Percentiles rank a stretch among this genome's conserved stretches.
These are phyloP conservation scores for Trichoderma simmonsii DNA, from an alignment of 2,329 filamentous ascomycete species.

Conservation along the genomic window DNA sequence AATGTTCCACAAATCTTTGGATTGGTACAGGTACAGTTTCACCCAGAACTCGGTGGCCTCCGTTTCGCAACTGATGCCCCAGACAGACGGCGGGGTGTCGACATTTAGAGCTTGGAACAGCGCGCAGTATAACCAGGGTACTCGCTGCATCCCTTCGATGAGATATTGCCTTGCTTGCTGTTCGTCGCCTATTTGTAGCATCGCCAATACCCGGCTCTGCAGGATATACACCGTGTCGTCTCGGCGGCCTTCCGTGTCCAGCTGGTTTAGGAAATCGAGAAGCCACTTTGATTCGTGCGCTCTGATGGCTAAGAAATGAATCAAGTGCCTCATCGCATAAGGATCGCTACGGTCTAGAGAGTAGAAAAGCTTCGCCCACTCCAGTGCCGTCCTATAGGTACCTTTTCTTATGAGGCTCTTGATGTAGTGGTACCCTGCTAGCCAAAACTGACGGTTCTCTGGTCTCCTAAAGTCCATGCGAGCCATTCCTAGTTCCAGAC, in stretches of 20 bases:
- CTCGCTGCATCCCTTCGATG: conserved; percentile 62
- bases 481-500: conserved; percentile 73
- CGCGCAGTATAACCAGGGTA: conserved; percentile 81
- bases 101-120: conserved; percentile 79
- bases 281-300: conserved; percentile 75
- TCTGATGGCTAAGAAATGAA: conserved; percentile 82
- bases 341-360: conserved; percentile 75
- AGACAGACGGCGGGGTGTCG: conserved; percentile 74
- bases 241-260: conserved; percentile 35
- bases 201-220: conserved; percentile 74
- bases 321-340: conserved; percentile 74
- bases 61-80: conserved; percentile 68
- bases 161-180: conserved; percentile 64
- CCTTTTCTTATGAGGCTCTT: conserved; percentile 81
- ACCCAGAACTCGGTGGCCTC: conserved; percentile 64
- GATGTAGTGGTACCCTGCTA: conserved; percentile 86
- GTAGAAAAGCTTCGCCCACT: conserved; percentile 86
- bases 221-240: conserved; percentile 62
- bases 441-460: conserved; percentile 90
- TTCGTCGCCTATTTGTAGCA: conserved; percentile 65
- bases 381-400: conserved; percentile 89
- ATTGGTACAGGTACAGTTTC: conserved; percentile 70
- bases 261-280: conserved; percentile 60
- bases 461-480: conserved; percentile 75
- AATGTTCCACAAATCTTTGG: conserved; percentile 84